Evolutionary conservation across 73 alveolate genomes (phyloP), one percentile per base, ranked within the genome.

Genomic region (Stentor coeruleus): DNA sequence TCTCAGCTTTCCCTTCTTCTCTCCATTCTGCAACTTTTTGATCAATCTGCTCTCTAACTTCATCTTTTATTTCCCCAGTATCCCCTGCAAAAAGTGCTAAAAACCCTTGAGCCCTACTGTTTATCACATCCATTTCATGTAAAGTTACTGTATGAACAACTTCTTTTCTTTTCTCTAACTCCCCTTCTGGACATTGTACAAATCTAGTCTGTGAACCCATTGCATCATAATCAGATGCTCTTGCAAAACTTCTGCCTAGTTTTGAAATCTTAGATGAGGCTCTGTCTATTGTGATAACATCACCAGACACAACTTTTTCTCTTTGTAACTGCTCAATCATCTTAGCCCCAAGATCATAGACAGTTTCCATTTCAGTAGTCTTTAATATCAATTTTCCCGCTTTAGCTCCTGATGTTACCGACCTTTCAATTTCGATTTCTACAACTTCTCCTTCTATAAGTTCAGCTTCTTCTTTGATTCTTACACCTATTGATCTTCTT

Each of bases 391-490:
- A 94, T 86, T 96, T 97, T 41, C 95, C 74, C 42, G 97, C 91
- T 30, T 96, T 86, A 36, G 93, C 91, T 57, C 95, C 99, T 49
- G 96, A 82, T n/a, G 95, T 86, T 3, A 97, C 97, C 0, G 95
- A 94, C 81, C 96, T 97, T 30, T 2, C 87, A 0, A 15, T 11
- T 26, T 87, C 41, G 11, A 98, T 91, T 82, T 98, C 99, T 38
- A 99, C 97, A 49, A 98, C 99, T 89, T 98, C 99, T 41, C 99
- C 99, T 88, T 98, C 99, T 98, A 99, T 97, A 58, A 98, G 99
- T 89, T 98, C 99, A 90, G 97, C 97, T 49, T 98, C 93, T 91
- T 98, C 99, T 88, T 98, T 97, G 49, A 83, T 97, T 86, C 99
- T 84, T 26, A 95, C 85, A 36, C 99, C 99, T 41, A 98, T 98